Conservation (phyloP, 257 asterid species). For the Haberlea rhodopensis region DNA sequence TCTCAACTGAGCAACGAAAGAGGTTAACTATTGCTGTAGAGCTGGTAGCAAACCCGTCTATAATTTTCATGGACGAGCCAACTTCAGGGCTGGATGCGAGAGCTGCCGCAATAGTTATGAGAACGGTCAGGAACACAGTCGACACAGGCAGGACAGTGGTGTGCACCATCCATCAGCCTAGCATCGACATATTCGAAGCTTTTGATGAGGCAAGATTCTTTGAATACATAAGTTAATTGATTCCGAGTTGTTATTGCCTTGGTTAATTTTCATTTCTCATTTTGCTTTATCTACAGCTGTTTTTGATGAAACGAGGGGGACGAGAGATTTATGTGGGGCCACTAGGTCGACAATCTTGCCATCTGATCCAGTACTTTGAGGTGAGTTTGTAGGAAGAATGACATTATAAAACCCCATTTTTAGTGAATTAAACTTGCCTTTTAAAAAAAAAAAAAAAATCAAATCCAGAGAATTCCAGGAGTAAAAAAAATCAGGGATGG, state of each 20-base stretch:
- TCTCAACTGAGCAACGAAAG: background rate
- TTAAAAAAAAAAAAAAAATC: too few species aligned
- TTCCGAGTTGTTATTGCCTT: background rate
- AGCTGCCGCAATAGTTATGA: constrained; percentile 1
- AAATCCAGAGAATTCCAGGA: background rate
- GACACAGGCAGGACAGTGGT: background rate
- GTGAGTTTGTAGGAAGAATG: background rate
- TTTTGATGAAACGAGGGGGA: background rate
- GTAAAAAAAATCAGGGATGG: background rate
- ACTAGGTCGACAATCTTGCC: background rate
- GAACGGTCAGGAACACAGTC: constrained; percentile 1
- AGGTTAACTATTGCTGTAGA: background rate
- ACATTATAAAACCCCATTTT: too few species aligned
- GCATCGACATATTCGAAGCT: background rate
- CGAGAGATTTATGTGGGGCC: background rate
- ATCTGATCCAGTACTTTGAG: background rate
- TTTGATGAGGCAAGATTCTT: background rate
- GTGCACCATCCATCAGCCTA: constrained; percentile 1
- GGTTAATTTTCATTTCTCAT: background rate
- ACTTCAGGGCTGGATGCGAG: background rate
- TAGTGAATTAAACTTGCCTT: too few species aligned
- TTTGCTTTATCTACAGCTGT: background rate
- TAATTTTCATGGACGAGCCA: constrained; percentile 1
- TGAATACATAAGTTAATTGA: background rate
- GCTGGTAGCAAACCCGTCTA: constrained; percentile 4